Base-by-base conservation (phyloP, 768 basidiomycete genomes). In the Tylopilus plumbeoviolaceoides region DNA sequence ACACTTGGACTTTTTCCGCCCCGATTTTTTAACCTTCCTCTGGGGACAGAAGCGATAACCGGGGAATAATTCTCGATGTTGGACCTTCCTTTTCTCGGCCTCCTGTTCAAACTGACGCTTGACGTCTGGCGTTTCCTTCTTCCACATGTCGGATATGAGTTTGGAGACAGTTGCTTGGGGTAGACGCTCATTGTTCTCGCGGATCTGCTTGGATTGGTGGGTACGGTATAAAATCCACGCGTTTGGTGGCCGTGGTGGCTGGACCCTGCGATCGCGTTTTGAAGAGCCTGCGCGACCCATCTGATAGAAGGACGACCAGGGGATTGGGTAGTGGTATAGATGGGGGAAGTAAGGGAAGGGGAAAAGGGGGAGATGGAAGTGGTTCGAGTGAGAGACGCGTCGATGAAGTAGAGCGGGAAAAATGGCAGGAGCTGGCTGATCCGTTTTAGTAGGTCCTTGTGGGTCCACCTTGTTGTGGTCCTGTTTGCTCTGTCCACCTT, bases 151-250 rank as follows among this genome's bases (percentile, higher is more conserved):
- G 10, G 83, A 77, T 51, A 91, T 83, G 18, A 78, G 55, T 57
- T 78, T 80, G 43, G 88, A 90, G 45, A 89, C 77, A 17, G 78
- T 76, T 5, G 81, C 80, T 64, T 90, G 89, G 7, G 79, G 68
- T 7, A 71, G 48, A 36, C 75, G 56, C 54, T 71, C 57, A 33
- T 57, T 52, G 64, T 11, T 71, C 64, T 54, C 67, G 27, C 54
- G 54, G 20, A 63, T 36, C 20, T 6, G 0, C 1, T 1, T 70
- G 40, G 80, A 72, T 62, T 78, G 82, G 55, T 81, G 77, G 3
- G 85, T 81, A 39, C 90, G 81, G 68, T 87, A 92, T 15, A 91
- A 57, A 53, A 92, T 91, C 87, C 88, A 92, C 0, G 89, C 83
- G 63, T 91, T 92, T 10, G 84, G 82, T 4, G 90, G 89, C 0